Percentiles rank a stretch among this genome's conserved stretches.
Conservation (phyloP, 1,284 basidiomycete species). For the Austropuccinia psidii region DNA sequence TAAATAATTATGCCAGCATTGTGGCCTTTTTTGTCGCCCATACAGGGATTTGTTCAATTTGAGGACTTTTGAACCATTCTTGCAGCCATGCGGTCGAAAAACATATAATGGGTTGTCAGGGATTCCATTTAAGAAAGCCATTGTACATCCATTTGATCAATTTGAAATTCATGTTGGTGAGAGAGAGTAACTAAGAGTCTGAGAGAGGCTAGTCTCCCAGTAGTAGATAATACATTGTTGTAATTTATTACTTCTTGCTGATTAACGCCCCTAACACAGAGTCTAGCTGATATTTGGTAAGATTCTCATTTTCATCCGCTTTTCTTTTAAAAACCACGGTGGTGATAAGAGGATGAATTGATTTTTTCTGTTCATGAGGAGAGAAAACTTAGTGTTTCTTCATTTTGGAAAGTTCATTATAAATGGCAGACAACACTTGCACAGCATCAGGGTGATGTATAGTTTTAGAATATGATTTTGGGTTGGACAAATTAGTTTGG, state of each 20-base stretch:
- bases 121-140: conserved; percentile 50
- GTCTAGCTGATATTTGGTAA: conserved; percentile 48
- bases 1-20: background rate
- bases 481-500: too few relatives aligned
- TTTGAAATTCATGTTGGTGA: conserved; percentile 45
- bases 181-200: too few relatives aligned
- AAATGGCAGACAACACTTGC: too few relatives aligned
- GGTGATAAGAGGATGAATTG: conserved; percentile 43
- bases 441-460: too few relatives aligned
- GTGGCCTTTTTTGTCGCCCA: background rate
- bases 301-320: conserved; percentile 45
- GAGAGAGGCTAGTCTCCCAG: too few relatives aligned
- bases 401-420: too few relatives aligned
- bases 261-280: conserved; percentile 51
- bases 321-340: conserved; percentile 51
- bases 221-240: conserved; percentile 48
- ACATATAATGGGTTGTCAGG: conserved; percentile 51
- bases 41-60: background rate
- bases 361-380: too few relatives aligned
- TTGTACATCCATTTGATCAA: conserved; percentile 51
- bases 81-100: conserved; percentile 44
- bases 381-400: too few relatives aligned
- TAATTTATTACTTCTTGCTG: conserved; percentile 49
- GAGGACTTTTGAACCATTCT: background rate
- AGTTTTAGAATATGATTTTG: too few relatives aligned